phyloP scores from a whole-genome alignment of 495 filamentous ascomycete species.

The Podospora pseudopauciseta region DNA sequence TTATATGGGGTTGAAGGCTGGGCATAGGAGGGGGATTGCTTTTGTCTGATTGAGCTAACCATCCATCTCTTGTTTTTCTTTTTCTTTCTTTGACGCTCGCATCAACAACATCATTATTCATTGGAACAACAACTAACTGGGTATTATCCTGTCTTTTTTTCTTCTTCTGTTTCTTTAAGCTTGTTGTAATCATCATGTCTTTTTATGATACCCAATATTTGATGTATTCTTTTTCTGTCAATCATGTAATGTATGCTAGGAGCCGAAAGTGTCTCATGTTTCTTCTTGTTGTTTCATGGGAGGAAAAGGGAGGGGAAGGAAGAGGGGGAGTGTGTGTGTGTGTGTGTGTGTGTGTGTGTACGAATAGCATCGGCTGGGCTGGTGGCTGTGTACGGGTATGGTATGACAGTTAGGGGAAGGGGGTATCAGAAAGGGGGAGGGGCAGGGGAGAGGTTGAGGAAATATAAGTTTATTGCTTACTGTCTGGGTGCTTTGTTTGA shows the following conservation, averaged over 20 bases:
- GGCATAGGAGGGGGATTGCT: constrained; percentile 30
- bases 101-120: background rate
- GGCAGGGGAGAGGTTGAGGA: background rate
- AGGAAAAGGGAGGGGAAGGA: background rate
- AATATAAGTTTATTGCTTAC: background rate
- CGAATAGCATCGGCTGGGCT: background rate
- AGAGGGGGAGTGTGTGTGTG: background rate
- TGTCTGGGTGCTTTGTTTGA: no score
- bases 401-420: background rate
- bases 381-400: background rate
- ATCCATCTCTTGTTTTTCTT: constrained; percentile 1
- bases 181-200: background rate
- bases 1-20: constrained; percentile 31
- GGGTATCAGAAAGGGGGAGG: background rate
- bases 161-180: background rate
- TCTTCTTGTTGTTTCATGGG: background rate
- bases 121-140: background rate
- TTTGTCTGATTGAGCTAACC: constrained; percentile 8
- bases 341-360: background rate
- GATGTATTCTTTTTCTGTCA: background rate
- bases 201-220: background rate
- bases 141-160: background rate
- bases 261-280: background rate
- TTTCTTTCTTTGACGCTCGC: background rate
- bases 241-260: background rate